Evolutionary conservation across 164 flowering plant species (phyloP), one percentile per base, ranked within the genome.

Genomic region (Taxillus chinensis): DNA sequence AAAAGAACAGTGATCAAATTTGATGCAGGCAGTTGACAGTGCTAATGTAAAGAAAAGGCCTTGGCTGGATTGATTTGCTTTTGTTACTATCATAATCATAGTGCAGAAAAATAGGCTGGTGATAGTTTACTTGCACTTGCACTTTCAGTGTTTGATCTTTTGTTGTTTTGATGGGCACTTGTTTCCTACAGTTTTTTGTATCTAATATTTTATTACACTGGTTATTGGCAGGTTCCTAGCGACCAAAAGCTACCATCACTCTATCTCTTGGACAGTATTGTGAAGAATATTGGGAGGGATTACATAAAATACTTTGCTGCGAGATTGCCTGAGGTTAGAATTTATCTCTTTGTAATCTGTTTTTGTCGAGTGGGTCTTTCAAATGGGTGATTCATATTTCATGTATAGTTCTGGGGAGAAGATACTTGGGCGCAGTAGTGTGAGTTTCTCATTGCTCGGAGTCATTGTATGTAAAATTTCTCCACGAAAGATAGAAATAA

Each of bases 221-320:
- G 55, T 72, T 46, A 60, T 71, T 70, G 80, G 70, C 92, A 95
- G 99, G 97, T 95, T 74, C 87, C 97, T 10, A 82, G 80, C 52
- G 99, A 95, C 40, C 97, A 85, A 62, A 95, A 95, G 83, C 74
- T 95, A 60, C 97, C 97, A 39, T 95, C 97, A 13, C 92, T 95
- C 8, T 95, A 95, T 80, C 92, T 95, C 55, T 74, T 95, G 70
- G 99, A 95, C 80, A 95, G 99, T 75, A 95, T 95, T 73, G 99
- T 95, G 54, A 95, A 95, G 80, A 95, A 95, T 74, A 87, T 91
- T 67, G 99, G 95, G 53, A 76, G 89, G 72, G 99, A 95, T 67
- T 95, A 95, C 73, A 85, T 89, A 41, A 91, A 84, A 73, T 73
- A 83, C 77, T 95, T 95, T 73, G 87, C 92, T 49, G 69, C 87